These are phyloP conservation scores for Alternaria alternata DNA, from an alignment of 2,329 filamentous ascomycete genomes.

Conservation along the genomic window DNA sequence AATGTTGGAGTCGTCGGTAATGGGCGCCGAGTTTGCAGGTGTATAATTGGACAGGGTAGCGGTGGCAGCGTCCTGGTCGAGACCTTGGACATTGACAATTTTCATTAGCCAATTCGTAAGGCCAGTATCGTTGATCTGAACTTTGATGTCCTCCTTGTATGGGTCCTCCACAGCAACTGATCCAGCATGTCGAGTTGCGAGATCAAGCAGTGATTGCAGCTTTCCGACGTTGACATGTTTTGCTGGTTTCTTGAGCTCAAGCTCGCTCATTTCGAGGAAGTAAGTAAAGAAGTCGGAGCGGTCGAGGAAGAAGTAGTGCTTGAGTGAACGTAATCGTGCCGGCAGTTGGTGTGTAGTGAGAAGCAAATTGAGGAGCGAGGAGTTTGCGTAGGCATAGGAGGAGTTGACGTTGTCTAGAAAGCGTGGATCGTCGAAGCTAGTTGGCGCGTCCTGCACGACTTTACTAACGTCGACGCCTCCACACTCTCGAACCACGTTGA, in stretches of 20 bases:
- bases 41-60: constrained; percentile 74
- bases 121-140: constrained; percentile 94
- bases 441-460: constrained; percentile 85
- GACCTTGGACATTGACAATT: constrained; percentile 94
- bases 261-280: constrained; percentile 89
- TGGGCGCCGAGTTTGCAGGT: constrained; percentile 63
- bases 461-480: constrained; percentile 94
- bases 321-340: constrained; percentile 84
- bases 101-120: constrained; percentile 94
- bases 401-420: constrained; percentile 96
- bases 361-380: constrained; percentile 87
- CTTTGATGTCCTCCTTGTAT: constrained; percentile 98
- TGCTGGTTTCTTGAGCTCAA: constrained; percentile 88
- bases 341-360: constrained; percentile 92
- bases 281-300: constrained; percentile 98
- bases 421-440: constrained; percentile 86
- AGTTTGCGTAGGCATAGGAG: constrained; percentile 94
- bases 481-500: constrained; percentile 97
- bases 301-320: constrained; percentile 99
- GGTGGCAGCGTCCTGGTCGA: constrained; percentile 79
- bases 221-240: constrained; percentile 91
- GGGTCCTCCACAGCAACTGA: constrained; percentile 93
- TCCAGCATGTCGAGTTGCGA: constrained; percentile 94
- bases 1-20: constrained; percentile 84
- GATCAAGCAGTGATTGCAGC: constrained; percentile 91